Evolutionary conservation across 2,329 filamentous ascomycete genomes (phyloP), one percentile per base, ranked within the genome.

Genomic region (Trichoderma atroviride): DNA sequence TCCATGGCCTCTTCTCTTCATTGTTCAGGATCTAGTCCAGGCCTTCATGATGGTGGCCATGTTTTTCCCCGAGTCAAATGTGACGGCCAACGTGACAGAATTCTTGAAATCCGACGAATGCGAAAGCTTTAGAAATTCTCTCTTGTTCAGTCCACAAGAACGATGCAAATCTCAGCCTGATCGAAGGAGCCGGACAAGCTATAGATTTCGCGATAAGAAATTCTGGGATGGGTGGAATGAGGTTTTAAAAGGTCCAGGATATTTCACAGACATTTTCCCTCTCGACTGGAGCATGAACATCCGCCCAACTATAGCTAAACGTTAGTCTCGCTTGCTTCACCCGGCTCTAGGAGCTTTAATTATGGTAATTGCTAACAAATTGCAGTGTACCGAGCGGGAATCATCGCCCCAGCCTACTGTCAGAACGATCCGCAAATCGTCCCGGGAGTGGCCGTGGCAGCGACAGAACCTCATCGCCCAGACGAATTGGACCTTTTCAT

Each of bases 211-310:
- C 0, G 59, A 73, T 0, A 16, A 67, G 7, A 56, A 59, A 1
- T 76, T 77, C 24, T 77, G 74, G 74, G 66, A 57, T 0, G 68
- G 74, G 31, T 77, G 73, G 74, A 71, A 74, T 0, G 37, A 71
- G 3, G 63, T 75, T n/a, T 37, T 72, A 4, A 53, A 72, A 10
- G 62, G 6, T 0, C 19, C 70, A 1, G 43, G 27, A 1, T 71
- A 73, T 19, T 77, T 29, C 22, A 66, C 72, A 1, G 74, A 77
- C 11, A 52, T 70, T 0, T 76, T 72, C 40, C 76, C 75, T 3
- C 59, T 77, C 6, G 74, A 77, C 3, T 77, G 75, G 76, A 76
- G 73, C n/a, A 10, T 77, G 19, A 69, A 71, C 0, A 61, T 76
- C 47, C 74, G 75, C 1, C 75, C 75, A 1, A 74, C 75, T 10